phyloP scores from a whole-genome alignment of 805 yeast genomes.

The Cyberlindnera petersonii region DNA sequence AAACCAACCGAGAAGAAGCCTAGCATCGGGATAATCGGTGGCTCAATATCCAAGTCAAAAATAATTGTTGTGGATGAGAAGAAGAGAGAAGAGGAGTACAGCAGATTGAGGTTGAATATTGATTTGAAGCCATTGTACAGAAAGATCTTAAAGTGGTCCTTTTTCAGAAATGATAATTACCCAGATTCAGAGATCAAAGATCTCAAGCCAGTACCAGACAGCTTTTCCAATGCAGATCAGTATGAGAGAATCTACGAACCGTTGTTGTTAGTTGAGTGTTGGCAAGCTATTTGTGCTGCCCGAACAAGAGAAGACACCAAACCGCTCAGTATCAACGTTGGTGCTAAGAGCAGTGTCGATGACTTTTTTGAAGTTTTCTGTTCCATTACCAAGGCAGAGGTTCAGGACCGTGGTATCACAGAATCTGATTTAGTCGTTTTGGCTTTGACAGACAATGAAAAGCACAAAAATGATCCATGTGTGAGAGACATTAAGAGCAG shows the following conservation, averaged over 20 bases:
- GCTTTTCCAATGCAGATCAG: constrained; percentile 55
- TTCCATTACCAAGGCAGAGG: constrained; percentile 50
- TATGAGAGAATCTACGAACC: constrained; percentile 76
- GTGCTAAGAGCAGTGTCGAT: constrained; percentile 78
- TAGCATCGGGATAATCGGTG: constrained; percentile 34
- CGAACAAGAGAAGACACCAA: constrained; percentile 50
- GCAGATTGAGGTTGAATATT: constrained; percentile 76
- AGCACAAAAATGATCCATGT: constrained; percentile 23
- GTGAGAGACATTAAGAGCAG: constrained; percentile 33
- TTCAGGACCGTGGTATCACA: constrained; percentile 50
- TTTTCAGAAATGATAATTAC: constrained; percentile 46
- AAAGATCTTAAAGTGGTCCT: constrained; percentile 74
- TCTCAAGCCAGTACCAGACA: constrained; percentile 41
- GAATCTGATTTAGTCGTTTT: constrained; percentile 77
- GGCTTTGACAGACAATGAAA: constrained; percentile 39
- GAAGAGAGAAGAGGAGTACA: constrained; percentile 64
- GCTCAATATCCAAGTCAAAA: constrained; percentile 28
- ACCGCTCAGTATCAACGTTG: constrained; percentile 68
- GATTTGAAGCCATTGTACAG: constrained; percentile 72
- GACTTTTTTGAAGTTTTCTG: constrained; percentile 85
- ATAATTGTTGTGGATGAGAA: constrained; percentile 30
- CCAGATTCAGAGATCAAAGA: constrained; percentile 50
- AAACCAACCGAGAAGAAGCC: constrained; percentile 26
- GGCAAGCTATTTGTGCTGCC: constrained; percentile 83
- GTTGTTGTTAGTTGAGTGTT: constrained; percentile 78